A percentile compares a stretch with the other conserved stretches of the same genome.
Conservation (phyloP, 169 alveolate genomes). For the Cryptosporidium sp. region DNA sequence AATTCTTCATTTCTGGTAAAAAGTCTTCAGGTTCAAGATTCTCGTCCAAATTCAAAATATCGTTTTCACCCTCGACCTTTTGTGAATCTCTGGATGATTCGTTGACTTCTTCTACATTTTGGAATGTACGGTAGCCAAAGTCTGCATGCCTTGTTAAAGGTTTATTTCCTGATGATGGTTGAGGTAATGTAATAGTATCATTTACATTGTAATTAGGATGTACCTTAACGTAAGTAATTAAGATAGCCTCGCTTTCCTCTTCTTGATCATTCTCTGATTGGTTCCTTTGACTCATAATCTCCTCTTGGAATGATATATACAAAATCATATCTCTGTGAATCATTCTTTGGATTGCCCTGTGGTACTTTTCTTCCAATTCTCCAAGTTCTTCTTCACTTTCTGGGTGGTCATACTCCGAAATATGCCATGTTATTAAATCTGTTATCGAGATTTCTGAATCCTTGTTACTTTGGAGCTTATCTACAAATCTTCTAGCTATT, state of each 20-base stretch:
- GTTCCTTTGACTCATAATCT: constrained; percentile 6
- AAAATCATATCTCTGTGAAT: constrained; percentile 69
- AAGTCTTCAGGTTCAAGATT: constrained; percentile 65
- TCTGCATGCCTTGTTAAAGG: constrained; percentile 61
- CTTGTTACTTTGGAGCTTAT: constrained; percentile 1
- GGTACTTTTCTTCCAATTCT: constrained; percentile 41
- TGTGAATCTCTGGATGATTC: not conserved
- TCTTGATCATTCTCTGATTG: not conserved
- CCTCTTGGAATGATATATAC: constrained; percentile 60
- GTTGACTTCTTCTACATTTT: not conserved
- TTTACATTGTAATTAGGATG: constrained; percentile 46
- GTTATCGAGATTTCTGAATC: constrained; percentile 16
- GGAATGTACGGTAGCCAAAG: constrained; percentile 64
- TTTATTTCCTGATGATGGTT: constrained; percentile 15
- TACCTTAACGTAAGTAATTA: constrained; percentile 31
- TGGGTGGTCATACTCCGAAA: constrained; percentile 64
- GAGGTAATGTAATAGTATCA: constrained; percentile 19
- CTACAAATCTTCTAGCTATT: constrained; percentile 60
- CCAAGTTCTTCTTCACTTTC: constrained; percentile 63
- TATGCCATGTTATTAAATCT: constrained; percentile 64
- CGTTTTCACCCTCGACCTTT: not conserved
- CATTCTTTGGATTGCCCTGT: constrained; percentile 65
- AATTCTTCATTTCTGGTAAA: constrained; percentile 28
- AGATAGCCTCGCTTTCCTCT: constrained; percentile 10
- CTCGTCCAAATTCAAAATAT: constrained; percentile 12